Evolutionary conservation across 2,329 filamentous ascomycete genomes (phyloP).

Genomic region (Myrmaecium sp.): DNA sequence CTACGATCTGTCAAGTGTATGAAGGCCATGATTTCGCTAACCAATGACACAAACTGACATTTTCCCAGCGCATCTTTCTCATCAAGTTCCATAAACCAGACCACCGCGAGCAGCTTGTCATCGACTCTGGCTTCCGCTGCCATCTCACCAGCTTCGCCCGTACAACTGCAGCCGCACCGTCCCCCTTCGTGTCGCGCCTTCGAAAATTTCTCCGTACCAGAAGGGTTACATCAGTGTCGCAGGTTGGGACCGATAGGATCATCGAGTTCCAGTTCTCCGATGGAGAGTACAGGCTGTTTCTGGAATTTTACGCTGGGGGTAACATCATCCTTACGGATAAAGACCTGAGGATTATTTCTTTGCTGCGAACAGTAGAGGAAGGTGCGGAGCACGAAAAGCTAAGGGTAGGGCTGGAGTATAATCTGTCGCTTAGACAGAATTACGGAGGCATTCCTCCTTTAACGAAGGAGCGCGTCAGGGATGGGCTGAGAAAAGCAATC

Average conservation of each 20-base stretch:
- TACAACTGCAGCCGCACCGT: conserved; percentile 69
- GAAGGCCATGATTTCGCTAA: too few relatives aligned
- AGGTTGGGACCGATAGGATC: conserved; percentile 85
- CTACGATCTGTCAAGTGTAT: conserved; percentile 77
- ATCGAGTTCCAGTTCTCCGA: conserved; percentile 88
- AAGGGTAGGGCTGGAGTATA: conserved; percentile 60
- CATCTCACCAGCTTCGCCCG: conserved; percentile 85
- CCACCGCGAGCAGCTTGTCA: conserved; percentile 71
- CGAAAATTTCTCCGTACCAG: conserved; percentile 81
- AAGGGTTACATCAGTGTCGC: conserved; percentile 60
- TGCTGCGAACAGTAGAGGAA: conserved; percentile 66
- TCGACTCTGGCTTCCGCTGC: conserved; percentile 91
- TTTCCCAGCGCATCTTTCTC: conserved; percentile 63
- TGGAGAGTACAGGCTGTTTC: conserved; percentile 68
- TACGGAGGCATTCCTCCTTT: conserved; percentile 57
- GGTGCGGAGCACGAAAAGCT: conserved; percentile 74
- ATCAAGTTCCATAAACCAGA: conserved; percentile 89
- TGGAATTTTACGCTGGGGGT: conserved; percentile 93
- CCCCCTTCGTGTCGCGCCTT: conserved; percentile 66
- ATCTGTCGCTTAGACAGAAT: conserved; percentile 69
- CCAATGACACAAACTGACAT: conserved; percentile 1
- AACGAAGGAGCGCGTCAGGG: conserved; percentile 53
- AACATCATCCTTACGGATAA: conserved; percentile 87
- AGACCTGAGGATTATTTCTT: conserved; percentile 62
- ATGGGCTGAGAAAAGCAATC: conserved; percentile 50